Evolutionary conservation across 129 eudicot species (phyloP), one percentile per base, ranked within the genome.

Genomic region (Lactuca saligna): DNA sequence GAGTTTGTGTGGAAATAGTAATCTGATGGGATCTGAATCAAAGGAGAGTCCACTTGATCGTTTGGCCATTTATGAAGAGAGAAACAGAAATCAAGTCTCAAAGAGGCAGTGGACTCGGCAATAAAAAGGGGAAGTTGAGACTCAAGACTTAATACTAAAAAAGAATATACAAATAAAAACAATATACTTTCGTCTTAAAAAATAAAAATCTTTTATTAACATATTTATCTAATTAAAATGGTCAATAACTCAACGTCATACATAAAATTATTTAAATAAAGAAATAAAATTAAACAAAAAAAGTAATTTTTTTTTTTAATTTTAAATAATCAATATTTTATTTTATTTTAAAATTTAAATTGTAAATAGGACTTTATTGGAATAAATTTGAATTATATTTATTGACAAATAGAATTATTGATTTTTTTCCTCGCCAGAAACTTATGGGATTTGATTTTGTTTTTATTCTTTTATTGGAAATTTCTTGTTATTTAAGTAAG

Each of bases 1-100:
- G 77, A 61, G 31, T 51, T 32, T 57, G 64, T 66, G 59, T 74
- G 70, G 76, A 49, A 71, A 70, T 61, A 78, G 63, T 25, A 69
- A 60, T 38, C 53, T 59, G 83, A 78, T 80, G 82, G 74, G 90
- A 82, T 84, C 84, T 78, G 90, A 75, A 78, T 84, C 82, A 84
- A 87, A 78, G 84, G 90, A 76, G 80, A 84, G 91, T 88, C 96
- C 91, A 88, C 85, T 68, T 57, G 65, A 61, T 61, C 86, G 81
- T 54, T 73, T 82, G 79, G 86, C 89, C 92, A 86, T 85, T 79
- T 74, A 81, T 71, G 79, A 71, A 57, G 71, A 68, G 10, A 62
- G 35, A 70, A 57, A 75, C 75, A 76, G 69, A 69, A 61, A 25
- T 55, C 72, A 78, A 79, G 87, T 75, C 77, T 76, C 69, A 44